Evolutionary conservation across 2,329 filamentous ascomycete species (phyloP), one percentile per base, ranked within the genome.

Genomic region (Mycosphaerelloides madeirae): DNA sequence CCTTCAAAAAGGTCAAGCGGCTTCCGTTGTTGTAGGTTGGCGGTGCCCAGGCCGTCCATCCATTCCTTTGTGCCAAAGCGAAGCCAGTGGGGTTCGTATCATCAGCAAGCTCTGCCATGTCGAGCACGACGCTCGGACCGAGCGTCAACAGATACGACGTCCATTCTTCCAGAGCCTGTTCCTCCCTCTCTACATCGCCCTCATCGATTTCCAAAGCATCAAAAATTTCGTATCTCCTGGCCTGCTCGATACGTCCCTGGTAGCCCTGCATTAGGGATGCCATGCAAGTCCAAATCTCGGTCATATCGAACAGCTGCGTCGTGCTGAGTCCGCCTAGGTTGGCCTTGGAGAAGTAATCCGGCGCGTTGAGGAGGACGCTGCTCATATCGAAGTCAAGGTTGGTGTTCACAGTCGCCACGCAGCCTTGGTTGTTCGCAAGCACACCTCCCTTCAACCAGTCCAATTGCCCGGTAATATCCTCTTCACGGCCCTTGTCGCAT

Each of bases 211-310:
- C 63, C 12, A 67, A 69, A 12, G 62, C 58, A 19, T 80, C 73
- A 54, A 76, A 83, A 25, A 83, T 65, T 5, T 80, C 80, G 45
- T 67, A 70, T 25, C 71, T 65, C 22, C 77, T 68, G 18, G 80
- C 80, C 54, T 80, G 72, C 16, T 68, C 66, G 20, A 72, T 73
- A 41, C 74, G 73, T 1, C 74, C 77, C 44, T 76, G 73, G 38
- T 81, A 74, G 8, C 71, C 72, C 40, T 77, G 73, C 3, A 83
- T 62, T 6, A 84, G 63, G 5, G 75, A 72, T 15, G 71, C 70
- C 31, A 83, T 59, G 54, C 79, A 82, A 8, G 74, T 79, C 80
- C 80, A 83, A 9, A 83, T 69, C 55, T 83, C 80, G 31, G 72
- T 78, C 70, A 83, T 80, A 57, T 83, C 79, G 51, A 80, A 81